Evolutionary conservation across 371 early-diverging fungal genomes (phyloP).

Genomic region (Rhizopus delemar): DNA sequence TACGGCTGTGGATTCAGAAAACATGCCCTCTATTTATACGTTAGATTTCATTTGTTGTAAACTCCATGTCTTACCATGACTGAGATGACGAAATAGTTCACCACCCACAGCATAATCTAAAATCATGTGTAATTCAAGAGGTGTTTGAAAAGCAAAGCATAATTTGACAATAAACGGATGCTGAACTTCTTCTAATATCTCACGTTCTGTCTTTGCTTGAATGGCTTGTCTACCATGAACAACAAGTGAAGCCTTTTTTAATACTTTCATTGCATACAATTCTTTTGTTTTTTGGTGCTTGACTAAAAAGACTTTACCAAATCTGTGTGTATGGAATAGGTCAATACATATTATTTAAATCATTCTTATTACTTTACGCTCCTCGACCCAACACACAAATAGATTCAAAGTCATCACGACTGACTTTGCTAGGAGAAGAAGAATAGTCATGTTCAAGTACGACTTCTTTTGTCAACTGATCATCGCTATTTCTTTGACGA

Average conservation of each 20-base stretch:
- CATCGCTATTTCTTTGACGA: slow-evolving; percentile 18
- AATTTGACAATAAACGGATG: slow-evolving; percentile 97
- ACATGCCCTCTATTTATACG: slow-evolving; percentile 71
- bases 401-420: slow-evolving; percentile 85
- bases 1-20: slow-evolving; percentile 73
- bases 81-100: slow-evolving; percentile 96
- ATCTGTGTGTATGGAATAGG: slow-evolving; percentile 37
- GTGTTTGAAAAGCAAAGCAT: slow-evolving; percentile 92
- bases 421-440: slow-evolving; percentile 48
- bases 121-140: slow-evolving; percentile 84
- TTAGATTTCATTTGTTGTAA: background rate
- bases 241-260: slow-evolving; percentile 83
- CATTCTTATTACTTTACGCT: slow-evolving; percentile 50
- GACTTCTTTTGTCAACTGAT: slow-evolving; percentile 27
- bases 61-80: slow-evolving; percentile 42
- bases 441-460: slow-evolving; percentile 26
- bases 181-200: slow-evolving; percentile 74
- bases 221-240: slow-evolving; percentile 72
- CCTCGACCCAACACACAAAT: slow-evolving; percentile 95
- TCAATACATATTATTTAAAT: slow-evolving; percentile 1
- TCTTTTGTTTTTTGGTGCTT: slow-evolving; percentile 61
- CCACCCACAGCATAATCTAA: slow-evolving; percentile 98
- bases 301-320: slow-evolving; percentile 82
- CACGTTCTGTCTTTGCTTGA: slow-evolving; percentile 75
- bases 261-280: slow-evolving; percentile 92